Conservation (phyloP, 495 filamentous ascomycete genomes). For the Extremus antarcticus region DNA sequence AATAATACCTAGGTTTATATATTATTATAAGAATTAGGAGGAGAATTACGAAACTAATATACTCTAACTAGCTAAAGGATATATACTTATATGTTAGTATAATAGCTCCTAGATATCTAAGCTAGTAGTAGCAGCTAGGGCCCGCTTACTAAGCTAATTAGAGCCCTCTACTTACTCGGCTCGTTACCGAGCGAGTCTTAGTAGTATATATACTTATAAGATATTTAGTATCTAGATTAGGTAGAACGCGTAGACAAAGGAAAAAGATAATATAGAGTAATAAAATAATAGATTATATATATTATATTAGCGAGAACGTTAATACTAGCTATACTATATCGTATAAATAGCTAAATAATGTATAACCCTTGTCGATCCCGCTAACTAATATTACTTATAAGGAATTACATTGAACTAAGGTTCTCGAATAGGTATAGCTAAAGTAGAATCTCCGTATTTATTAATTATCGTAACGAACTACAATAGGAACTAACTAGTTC, state of each 20-base stretch:
- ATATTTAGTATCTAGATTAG: constrained; percentile 10
- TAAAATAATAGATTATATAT: constrained; percentile 10
- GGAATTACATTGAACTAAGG: no score
- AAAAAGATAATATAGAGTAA: constrained; percentile 6
- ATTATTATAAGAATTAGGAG: neutral
- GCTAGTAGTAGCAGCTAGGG: neutral
- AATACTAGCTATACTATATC: constrained; percentile 1
- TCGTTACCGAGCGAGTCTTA: no score
- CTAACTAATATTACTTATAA: no score
- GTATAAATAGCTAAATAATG: no score
- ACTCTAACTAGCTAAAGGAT: neutral
- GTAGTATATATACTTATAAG: no score
- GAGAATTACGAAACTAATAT: constrained; percentile 3
- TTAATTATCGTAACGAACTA: no score
- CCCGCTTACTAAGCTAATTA: neutral
- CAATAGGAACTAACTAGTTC: no score
- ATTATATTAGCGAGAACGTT: neutral
- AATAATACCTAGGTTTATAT: constrained; percentile 1
- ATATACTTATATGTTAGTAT: constrained; percentile 12
- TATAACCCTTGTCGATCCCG: no score
- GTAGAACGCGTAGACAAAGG: constrained; percentile 9
- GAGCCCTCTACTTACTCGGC: no score
- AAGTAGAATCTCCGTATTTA: no score
- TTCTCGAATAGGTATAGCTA: no score
- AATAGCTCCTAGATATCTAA: no score